Percentiles rank a stretch among this genome's conserved stretches.
phyloP scores from a whole-genome alignment of 2,329 filamentous ascomycete species.

The Myriosclerotinia curreyana region DNA sequence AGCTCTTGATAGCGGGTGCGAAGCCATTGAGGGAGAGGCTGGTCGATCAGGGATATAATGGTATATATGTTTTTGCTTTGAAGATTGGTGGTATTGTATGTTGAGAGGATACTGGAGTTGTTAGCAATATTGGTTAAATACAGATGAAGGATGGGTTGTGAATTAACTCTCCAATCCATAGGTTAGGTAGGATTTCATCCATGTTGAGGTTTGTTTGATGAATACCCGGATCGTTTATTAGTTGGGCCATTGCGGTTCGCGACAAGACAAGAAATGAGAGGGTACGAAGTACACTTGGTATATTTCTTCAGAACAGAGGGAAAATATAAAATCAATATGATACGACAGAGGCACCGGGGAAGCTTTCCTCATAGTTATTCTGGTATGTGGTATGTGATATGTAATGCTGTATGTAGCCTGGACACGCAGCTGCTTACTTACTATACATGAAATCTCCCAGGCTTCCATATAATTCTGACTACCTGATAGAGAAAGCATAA shows the following conservation, averaged over 20 bases:
- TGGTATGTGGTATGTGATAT: too few species aligned
- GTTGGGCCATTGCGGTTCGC: background rate
- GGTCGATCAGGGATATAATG: background rate
- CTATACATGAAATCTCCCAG: too few species aligned
- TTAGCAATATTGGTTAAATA: background rate
- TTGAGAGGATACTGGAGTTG: background rate
- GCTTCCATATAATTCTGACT: background rate
- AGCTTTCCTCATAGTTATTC: background rate
- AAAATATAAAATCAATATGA: background rate
- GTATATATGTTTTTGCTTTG: background rate
- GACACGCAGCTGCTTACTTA: background rate
- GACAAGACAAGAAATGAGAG: background rate
- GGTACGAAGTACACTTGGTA: too few species aligned
- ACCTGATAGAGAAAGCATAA: background rate
- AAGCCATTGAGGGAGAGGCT: conserved; percentile 9
- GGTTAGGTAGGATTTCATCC: background rate
- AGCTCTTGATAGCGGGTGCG: background rate
- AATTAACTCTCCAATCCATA: conserved; percentile 11
- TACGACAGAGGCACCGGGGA: background rate
- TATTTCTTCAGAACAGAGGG: background rate
- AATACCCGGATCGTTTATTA: background rate
- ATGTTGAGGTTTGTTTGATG: background rate
- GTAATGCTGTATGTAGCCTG: conserved; percentile 9
- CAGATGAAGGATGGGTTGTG: background rate
- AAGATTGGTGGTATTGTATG: background rate